Evolutionary conservation across 1,139 yeast species (phyloP).

Genomic region (Diutina sp.): DNA sequence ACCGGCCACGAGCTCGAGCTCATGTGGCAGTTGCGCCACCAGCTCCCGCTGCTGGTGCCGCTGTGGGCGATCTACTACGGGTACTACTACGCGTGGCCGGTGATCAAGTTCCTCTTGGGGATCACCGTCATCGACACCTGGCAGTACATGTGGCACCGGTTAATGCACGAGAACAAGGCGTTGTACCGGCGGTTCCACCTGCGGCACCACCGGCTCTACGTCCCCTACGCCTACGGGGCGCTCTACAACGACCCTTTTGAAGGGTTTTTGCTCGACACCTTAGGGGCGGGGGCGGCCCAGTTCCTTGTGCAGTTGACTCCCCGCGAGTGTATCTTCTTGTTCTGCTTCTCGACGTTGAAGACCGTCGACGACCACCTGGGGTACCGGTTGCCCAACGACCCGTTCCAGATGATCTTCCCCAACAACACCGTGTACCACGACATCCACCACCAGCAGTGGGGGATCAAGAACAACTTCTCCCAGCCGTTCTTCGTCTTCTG

Average conservation of each 20-base stretch:
- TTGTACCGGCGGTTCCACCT: slow-evolving; percentile 80
- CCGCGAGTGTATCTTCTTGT: slow-evolving; percentile 64
- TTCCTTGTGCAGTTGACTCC: slow-evolving; percentile 51
- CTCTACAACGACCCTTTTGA: slow-evolving; percentile 87
- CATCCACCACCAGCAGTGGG: slow-evolving; percentile 94
- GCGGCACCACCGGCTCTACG: slow-evolving; percentile 85
- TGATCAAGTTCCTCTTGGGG: slow-evolving; percentile 43
- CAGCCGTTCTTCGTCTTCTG: slow-evolving; percentile 95
- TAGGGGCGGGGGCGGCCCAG: slow-evolving; percentile 82
- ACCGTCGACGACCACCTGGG: slow-evolving; percentile 99
- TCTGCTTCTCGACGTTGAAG: slow-evolving; percentile 82
- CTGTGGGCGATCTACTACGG: slow-evolving; percentile 28
- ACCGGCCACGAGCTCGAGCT: slow-evolving; percentile 64
- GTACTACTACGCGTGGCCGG: slow-evolving; percentile 52
- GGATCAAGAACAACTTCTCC: slow-evolving; percentile 85
- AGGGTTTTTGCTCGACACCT: slow-evolving; percentile 83
- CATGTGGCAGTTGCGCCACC: slow-evolving; percentile 48
- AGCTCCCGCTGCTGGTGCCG: slow-evolving; percentile 28
- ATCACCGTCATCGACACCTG: slow-evolving; percentile 77
- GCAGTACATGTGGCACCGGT: slow-evolving; percentile 85
- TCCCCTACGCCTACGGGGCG: slow-evolving; percentile 96
- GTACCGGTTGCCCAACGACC: slow-evolving; percentile 79
- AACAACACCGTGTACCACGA: slow-evolving; percentile 94
- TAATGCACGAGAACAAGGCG: slow-evolving; percentile 73
- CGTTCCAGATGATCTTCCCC: slow-evolving; percentile 82